Evolutionary conservation across 441 rosid genomes (phyloP), one percentile per base, ranked within the genome.

Genomic region (Rhodomyrtus psidioides): DNA sequence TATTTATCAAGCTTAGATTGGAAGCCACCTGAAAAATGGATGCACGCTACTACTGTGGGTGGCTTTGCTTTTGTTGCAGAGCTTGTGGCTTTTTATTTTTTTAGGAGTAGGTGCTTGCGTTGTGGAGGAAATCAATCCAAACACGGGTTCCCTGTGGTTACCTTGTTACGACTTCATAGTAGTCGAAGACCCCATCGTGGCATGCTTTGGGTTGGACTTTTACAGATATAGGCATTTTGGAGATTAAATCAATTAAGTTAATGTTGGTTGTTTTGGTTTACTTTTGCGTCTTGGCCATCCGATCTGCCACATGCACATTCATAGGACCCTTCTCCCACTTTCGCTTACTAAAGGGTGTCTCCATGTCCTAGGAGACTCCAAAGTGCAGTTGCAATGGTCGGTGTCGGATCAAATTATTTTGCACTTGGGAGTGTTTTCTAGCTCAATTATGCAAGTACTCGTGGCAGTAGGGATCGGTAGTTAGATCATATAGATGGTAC

Each of bases 11-110:
- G n/a, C 79, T 34, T 30, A 30, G 44, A 65, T 70, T 3, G 26
- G 16, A 70, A 39, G n/a, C 8, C 2, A 1, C 26, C 16, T 70
- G n/a, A 70, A 34, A 70, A 39, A 39, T 39, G 79, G 79, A 19
- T 21, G n/a, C 15, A 0, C 26, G 2, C 79, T 5, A 1, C 49
- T 21, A 10, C n/a, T 0, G 0, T 15, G 0, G 16, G 49, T 70
- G 1, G 0, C 9, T 70, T 39, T 1, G 9, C 49, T 21, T 70
- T 70, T 21, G 4, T 21, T 2, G 1, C 0, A 0, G n/a, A 65
- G 49, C 15, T 70, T 4, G 7, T 14, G 21, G 5, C n/a, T 39
- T 70, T 34, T 16, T 53, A 53, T 53, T 53, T 53, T 53, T 6
- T 53, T 53, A 53, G 54, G 16, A 53, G 54, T 53, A 53, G 54